phyloP scores from a whole-genome alignment of 2,329 filamentous ascomycete genomes.

The Neofusicoccum sp. region DNA sequence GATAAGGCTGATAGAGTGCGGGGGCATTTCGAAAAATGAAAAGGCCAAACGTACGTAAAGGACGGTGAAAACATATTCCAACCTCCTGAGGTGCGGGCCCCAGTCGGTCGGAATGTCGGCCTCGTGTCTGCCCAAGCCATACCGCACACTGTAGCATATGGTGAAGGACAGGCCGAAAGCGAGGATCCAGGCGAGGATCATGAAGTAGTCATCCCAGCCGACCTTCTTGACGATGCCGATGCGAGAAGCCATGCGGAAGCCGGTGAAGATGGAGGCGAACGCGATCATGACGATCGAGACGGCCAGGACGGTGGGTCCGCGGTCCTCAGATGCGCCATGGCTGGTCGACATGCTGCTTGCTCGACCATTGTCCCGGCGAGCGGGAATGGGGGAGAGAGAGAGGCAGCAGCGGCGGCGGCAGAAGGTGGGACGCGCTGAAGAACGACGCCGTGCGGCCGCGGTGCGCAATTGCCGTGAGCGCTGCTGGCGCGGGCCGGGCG shows the following conservation, averaged over 20 bases:
- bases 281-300: constrained; percentile 71
- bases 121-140: constrained; percentile 71
- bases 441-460: background rate
- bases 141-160: constrained; percentile 64
- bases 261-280: constrained; percentile 74
- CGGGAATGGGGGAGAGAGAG: background rate
- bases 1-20: constrained; percentile 11
- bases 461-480: too few relatives aligned
- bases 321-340: constrained; percentile 21
- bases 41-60: constrained; percentile 54
- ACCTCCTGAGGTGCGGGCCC: constrained; percentile 56
- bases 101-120: constrained; percentile 57
- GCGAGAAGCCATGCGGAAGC: constrained; percentile 72
- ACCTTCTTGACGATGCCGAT: constrained; percentile 71
- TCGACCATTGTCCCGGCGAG: constrained; percentile 20
- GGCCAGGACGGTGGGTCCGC: constrained; percentile 59
- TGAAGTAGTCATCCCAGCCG: constrained; percentile 78
- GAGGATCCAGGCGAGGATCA: constrained; percentile 75
- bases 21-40: constrained; percentile 7
- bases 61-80: constrained; percentile 63
- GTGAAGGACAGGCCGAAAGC: constrained; percentile 68
- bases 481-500: too few relatives aligned
- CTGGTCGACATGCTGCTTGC: constrained; percentile 21
- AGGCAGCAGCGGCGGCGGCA: background rate
- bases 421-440: constrained; percentile 4